phyloP scores from a whole-genome alignment of 1,284 basidiomycete species.

The Mixia osmundae region DNA sequence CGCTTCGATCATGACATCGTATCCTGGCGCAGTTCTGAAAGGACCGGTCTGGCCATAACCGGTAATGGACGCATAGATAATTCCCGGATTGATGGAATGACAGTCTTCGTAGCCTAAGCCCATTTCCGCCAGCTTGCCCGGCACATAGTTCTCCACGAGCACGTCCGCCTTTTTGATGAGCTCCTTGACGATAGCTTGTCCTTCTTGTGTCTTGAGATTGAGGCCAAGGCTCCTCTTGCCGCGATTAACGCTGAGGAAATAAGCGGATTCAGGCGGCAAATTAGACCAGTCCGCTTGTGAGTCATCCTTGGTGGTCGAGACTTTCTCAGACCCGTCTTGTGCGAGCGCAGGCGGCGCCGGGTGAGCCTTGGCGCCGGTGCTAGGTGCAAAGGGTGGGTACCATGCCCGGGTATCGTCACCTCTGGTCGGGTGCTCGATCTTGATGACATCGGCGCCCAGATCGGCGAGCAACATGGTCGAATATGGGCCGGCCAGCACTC shows the following conservation, averaged over 20 bases:
- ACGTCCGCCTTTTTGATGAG: constrained; percentile 57
- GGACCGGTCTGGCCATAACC: constrained; percentile 85
- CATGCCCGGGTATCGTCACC: constrained; percentile 67
- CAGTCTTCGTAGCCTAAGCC: constrained; percentile 72
- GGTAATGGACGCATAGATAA: constrained; percentile 79
- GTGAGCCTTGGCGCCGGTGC: neutral
- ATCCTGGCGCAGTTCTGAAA: constrained; percentile 55
- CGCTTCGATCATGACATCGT: constrained; percentile 36
- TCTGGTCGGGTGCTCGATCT: constrained; percentile 30
- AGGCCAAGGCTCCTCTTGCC: constrained; percentile 34
- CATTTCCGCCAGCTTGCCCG: constrained; percentile 53
- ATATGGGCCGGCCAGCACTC: constrained; percentile 71
- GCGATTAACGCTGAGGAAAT: constrained; percentile 71
- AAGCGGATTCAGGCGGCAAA: constrained; percentile 71
- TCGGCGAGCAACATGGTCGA: constrained; percentile 74
- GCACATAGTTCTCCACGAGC: constrained; percentile 54
- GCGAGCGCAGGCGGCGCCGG: neutral
- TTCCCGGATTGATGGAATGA: constrained; percentile 45
- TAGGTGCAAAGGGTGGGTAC: constrained; percentile 10
- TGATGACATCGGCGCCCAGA: constrained; percentile 72
- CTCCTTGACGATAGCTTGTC: constrained; percentile 49
- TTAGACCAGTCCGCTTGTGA: constrained; percentile 30
- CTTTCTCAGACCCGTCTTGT: neutral
- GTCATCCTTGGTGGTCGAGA: constrained; percentile 23
- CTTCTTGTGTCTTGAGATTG: constrained; percentile 58